Base-by-base conservation (phyloP, 768 basidiomycete genomes). In the Postia placenta region DNA sequence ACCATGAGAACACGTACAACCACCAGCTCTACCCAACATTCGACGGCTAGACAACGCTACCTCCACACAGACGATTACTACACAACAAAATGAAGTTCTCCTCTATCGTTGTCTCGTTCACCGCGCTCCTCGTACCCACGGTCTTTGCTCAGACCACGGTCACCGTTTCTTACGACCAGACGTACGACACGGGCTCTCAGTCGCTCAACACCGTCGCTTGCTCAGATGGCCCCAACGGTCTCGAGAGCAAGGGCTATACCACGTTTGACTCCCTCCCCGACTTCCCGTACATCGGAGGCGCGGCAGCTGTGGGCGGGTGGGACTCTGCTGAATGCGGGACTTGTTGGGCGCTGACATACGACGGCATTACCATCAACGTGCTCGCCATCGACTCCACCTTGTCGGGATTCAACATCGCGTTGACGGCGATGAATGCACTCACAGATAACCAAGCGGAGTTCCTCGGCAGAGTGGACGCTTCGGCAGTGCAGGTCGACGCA, bases 231-330 rank as follows among this genome's bases (percentile, higher is more conserved):
- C 48, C 63, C 20, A 66, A 80, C 47, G 81, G 81, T 12, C 66
- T 85, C 19, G 27, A 71, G 11, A 69, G 64, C 17, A 56, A 60
- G 45, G 63, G 41, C 15, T 83, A 69, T 64, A 69, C 66, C 2
- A 81, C 73, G 30, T 78, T 83, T 45, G 71, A 67, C 11, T 64
- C 66, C 28, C 62, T 85, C 23, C 80, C 82, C 2, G 64, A 64
- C 37, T 85, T 81, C 69, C 81, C 83, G 1, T 59, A 68, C 61
- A 79, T 85, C 57, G 81, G 80, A 24, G 82, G 77, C 1, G 76
- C 71, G 0, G 66, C 69, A 15, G 77, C 72, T 25, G 66, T 85
- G 45, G 52, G 45, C 0, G 74, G 72, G 23, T 84, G 67, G 64
- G 71, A 78, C 59, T 82, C 79, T 1, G 51, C 61, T 1, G 67